Evolutionary conservation across 352 stramenopile species (phyloP).

Genomic region (Globisporangium irregulare): DNA sequence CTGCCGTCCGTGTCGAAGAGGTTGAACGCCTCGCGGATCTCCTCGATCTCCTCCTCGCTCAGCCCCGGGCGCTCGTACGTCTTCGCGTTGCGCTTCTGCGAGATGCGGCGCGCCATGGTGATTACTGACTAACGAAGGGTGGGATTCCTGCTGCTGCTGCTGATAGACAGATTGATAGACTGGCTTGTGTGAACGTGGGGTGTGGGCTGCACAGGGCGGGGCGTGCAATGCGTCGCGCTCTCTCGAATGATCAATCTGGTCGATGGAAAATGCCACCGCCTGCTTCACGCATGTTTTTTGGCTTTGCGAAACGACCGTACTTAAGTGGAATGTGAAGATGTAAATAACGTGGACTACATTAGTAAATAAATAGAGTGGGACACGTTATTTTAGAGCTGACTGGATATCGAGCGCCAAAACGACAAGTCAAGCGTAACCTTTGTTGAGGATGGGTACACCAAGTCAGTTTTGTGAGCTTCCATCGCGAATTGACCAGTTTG

Average conservation of each 20-base stretch:
- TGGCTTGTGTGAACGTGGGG: neutral
- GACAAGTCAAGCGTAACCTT: neutral
- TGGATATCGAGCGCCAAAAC: neutral
- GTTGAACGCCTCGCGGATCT: slow-evolving; percentile 97
- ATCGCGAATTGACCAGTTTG: neutral
- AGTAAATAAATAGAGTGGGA: neutral
- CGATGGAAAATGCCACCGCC: neutral
- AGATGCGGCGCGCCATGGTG: slow-evolving; percentile 64
- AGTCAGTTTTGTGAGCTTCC: neutral
- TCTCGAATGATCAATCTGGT: neutral
- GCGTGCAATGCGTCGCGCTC: neutral
- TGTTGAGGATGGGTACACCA: neutral
- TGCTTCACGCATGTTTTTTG: neutral
- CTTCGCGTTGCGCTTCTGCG: slow-evolving; percentile 86
- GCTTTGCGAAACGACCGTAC: neutral
- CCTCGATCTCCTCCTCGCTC: slow-evolving; percentile 94
- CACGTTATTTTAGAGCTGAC: neutral
- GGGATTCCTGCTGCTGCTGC: neutral
- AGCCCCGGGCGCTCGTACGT: slow-evolving; percentile 88
- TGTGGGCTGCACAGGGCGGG: neutral
- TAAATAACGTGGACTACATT: neutral
- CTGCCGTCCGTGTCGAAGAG: slow-evolving; percentile 97
- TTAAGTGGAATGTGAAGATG: neutral
- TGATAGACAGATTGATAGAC: too few relatives aligned
- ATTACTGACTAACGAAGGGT: neutral